Evolutionary conservation across 352 stramenopile genomes (phyloP).

Genomic region (Elongisporangium prolatum): DNA sequence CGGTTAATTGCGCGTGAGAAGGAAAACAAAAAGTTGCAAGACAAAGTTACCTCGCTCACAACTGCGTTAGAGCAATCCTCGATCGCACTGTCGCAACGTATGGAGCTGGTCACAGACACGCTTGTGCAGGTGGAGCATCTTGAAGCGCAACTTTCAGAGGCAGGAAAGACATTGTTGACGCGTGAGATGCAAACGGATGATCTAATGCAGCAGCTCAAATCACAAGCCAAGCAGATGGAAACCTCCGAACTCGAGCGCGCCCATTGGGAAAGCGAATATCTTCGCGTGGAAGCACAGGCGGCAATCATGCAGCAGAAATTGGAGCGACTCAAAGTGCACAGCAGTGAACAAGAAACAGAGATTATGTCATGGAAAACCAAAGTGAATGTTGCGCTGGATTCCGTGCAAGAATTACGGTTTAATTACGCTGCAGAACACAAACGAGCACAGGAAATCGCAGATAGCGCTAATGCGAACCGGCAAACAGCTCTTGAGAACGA

Average conservation of each 20-base stretch:
- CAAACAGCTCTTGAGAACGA: slow-evolving; percentile 7
- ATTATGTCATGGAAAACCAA: slow-evolving; percentile 40
- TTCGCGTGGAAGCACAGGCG: slow-evolving; percentile 23
- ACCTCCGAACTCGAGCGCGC: slow-evolving; percentile 26
- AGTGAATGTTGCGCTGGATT: slow-evolving; percentile 21
- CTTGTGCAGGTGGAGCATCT: slow-evolving; percentile 34
- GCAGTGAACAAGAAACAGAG: slow-evolving; percentile 24
- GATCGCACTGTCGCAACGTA: slow-evolving; percentile 44
- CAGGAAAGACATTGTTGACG: slow-evolving; percentile 46
- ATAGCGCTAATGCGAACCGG: slow-evolving; percentile 4
- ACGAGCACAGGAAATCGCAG: slow-evolving; percentile 5
- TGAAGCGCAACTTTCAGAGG: slow-evolving; percentile 33
- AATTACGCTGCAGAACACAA: slow-evolving; percentile 22
- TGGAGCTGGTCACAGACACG: slow-evolving; percentile 43
- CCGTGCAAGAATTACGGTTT: slow-evolving; percentile 13
- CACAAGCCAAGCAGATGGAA: slow-evolving; percentile 17
- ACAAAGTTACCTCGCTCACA: slow-evolving; percentile 33
- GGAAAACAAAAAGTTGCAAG: slow-evolving; percentile 27
- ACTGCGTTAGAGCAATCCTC: slow-evolving; percentile 47
- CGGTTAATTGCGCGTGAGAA: slow-evolving; percentile 28
- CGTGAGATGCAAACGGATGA: slow-evolving; percentile 62
- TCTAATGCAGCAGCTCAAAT: slow-evolving; percentile 21
- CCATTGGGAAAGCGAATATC: slow-evolving; percentile 52
- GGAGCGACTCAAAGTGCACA: slow-evolving; percentile 5
- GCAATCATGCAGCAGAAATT: slow-evolving; percentile 13